Conservation (phyloP, 2,329 filamentous ascomycete species). For the Arachnomyces sp. region DNA sequence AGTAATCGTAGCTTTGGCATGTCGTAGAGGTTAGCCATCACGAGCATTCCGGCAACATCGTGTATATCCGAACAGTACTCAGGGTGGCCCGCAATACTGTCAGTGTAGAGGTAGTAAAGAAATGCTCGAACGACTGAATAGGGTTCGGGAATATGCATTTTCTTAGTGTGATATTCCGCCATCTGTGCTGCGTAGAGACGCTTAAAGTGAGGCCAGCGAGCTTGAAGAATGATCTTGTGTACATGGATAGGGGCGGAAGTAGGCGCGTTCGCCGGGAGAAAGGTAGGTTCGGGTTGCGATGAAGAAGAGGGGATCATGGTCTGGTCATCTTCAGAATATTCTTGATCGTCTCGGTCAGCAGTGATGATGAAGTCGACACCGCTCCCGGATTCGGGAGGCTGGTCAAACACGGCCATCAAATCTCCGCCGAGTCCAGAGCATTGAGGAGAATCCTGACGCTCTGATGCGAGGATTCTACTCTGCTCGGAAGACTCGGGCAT, state of each 20-base stretch:
- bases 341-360: slow-evolving; percentile 63
- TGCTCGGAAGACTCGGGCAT: slow-evolving; percentile 47
- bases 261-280: slow-evolving; percentile 26
- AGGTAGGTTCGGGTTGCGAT: slow-evolving; percentile 22
- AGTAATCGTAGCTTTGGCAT: slow-evolving; percentile 86
- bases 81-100: slow-evolving; percentile 64
- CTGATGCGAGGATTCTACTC: slow-evolving; percentile 43
- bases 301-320: slow-evolving; percentile 44
- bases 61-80: slow-evolving; percentile 58
- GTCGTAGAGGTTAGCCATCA: slow-evolving; percentile 98
- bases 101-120: slow-evolving; percentile 92
- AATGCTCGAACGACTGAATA: slow-evolving; percentile 93
- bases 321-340: slow-evolving; percentile 55
- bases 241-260: slow-evolving; percentile 85
- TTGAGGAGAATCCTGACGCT: slow-evolving; percentile 45
- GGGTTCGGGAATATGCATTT: slow-evolving; percentile 95
- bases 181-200: slow-evolving; percentile 89
- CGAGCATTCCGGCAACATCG: slow-evolving; percentile 86
- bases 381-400: slow-evolving; percentile 73
- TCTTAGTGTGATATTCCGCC: slow-evolving; percentile 93
- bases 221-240: slow-evolving; percentile 86
- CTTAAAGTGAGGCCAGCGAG: slow-evolving; percentile 94
- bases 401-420: slow-evolving; percentile 78
- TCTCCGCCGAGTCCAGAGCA: slow-evolving; percentile 70
- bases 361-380: slow-evolving; percentile 89